phyloP scores from a whole-genome alignment of 2,329 filamentous ascomycete genomes.

The Trichoderma asperellum region DNA sequence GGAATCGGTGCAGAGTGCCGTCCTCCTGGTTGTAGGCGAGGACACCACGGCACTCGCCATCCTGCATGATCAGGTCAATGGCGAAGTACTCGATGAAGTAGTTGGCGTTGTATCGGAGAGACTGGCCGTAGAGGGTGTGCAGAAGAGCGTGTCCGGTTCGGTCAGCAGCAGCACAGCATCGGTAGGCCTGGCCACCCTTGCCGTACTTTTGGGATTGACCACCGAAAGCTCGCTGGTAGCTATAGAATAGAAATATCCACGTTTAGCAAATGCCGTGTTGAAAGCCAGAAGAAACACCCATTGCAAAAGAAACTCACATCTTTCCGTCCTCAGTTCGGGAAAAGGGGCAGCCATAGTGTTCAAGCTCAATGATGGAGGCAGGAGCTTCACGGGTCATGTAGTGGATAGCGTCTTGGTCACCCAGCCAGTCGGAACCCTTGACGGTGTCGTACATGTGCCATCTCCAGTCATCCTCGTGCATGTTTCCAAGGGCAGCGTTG shows the following conservation, averaged over 20 bases:
- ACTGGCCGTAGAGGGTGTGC: conserved; percentile 98
- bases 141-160: conserved; percentile 96
- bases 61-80: conserved; percentile 95
- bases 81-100: conserved; percentile 99
- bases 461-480: conserved; percentile 98
- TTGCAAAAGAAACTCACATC: conserved; percentile 63
- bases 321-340: conserved; percentile 94
- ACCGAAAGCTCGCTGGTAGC: conserved; percentile 97
- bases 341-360: conserved; percentile 97
- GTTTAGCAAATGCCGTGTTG: not conserved
- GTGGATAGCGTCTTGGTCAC: conserved; percentile 96
- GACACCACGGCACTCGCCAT: conserved; percentile 94
- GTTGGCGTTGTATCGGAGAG: conserved; percentile 95
- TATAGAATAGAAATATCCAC: conserved; percentile 39
- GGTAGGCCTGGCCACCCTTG: conserved; percentile 97
- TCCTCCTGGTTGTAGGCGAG: conserved; percentile 99
- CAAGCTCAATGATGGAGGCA: conserved; percentile 87
- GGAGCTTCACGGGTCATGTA: conserved; percentile 98
- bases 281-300: not conserved
- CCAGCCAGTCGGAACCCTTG: conserved; percentile 96
- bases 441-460: conserved; percentile 99
- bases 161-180: conserved; percentile 94
- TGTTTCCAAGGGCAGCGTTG: conserved; percentile 88
- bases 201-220: conserved; percentile 94
- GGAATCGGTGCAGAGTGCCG: conserved; percentile 95